These are phyloP conservation scores for Candida tallmaniae DNA, from an alignment of 805 yeast genomes.

Conservation along the genomic window DNA sequence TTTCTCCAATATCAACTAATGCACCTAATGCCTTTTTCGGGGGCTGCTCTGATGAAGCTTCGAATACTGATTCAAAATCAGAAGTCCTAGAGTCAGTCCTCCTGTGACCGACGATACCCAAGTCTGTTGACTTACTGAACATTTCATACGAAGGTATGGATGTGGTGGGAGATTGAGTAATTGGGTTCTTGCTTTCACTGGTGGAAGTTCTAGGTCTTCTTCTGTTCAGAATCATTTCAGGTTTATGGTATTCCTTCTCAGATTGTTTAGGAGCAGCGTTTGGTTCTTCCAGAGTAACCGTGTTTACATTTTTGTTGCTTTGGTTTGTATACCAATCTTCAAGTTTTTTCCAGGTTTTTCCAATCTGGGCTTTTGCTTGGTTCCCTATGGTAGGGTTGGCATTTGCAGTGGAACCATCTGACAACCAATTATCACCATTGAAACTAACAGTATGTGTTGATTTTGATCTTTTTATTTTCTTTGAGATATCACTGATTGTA, in stretches of 20 bases:
- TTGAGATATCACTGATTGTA: constrained; percentile 23
- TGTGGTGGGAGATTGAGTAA: constrained; percentile 4
- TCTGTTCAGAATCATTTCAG: constrained; percentile 66
- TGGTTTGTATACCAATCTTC: constrained; percentile 56
- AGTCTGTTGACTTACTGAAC: constrained; percentile 7
- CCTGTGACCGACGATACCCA: constrained; percentile 5
- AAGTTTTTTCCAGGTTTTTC: constrained; percentile 48
- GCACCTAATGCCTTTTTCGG: too few relatives aligned
- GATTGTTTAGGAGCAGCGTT: constrained; percentile 18
- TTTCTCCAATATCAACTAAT: too few relatives aligned
- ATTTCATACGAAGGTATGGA: constrained; percentile 8
- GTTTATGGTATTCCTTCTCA: constrained; percentile 37
- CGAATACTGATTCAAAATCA: not conserved
- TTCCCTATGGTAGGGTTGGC: constrained; percentile 7
- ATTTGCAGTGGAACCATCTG: constrained; percentile 19
- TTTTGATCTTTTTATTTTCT: constrained; percentile 21
- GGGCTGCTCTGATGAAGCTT: constrained; percentile 1
- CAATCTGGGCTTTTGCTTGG: constrained; percentile 15
- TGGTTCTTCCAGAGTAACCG: too few relatives aligned
- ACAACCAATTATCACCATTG: constrained; percentile 21
- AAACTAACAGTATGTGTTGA: constrained; percentile 19
- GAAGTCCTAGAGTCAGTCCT: constrained; percentile 11
- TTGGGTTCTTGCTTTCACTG: constrained; percentile 4
- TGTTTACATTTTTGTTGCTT: too few relatives aligned
- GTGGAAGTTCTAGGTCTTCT: constrained; percentile 30